phyloP scores from a whole-genome alignment of 1,284 basidiomycete species.

The Tylopilus sp. region DNA sequence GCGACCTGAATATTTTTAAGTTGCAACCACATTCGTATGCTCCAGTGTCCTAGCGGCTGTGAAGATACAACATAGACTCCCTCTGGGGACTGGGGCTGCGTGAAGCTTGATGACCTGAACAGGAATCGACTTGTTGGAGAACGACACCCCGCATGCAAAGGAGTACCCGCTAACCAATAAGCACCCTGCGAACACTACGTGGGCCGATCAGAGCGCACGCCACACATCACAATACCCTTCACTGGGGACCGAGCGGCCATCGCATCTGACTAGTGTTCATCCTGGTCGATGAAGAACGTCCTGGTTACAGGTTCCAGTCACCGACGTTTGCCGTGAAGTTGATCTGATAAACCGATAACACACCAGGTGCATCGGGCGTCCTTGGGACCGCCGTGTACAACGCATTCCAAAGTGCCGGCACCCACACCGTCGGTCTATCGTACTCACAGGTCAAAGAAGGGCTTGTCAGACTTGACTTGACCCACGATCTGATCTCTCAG shows the following conservation, averaged over 20 bases:
- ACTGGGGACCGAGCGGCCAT: background rate
- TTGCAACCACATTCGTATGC: too few relatives aligned
- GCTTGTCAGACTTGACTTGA: constrained; percentile 59
- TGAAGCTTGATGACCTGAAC: too few relatives aligned
- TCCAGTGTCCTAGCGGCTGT: too few relatives aligned
- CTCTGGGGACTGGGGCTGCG: too few relatives aligned
- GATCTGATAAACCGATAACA: constrained; percentile 10
- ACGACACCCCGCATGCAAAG: too few relatives aligned
- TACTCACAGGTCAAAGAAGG: constrained; percentile 54
- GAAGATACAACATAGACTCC: too few relatives aligned
- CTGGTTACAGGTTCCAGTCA: constrained; percentile 48
- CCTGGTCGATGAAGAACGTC: constrained; percentile 35
- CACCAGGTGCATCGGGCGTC: constrained; percentile 71
- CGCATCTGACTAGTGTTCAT: background rate
- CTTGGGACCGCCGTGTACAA: constrained; percentile 64
- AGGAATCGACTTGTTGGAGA: too few relatives aligned
- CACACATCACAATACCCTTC: background rate
- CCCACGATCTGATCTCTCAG: constrained; percentile 40
- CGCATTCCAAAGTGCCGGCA: constrained; percentile 48
- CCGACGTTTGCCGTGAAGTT: background rate
- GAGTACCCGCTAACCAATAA: background rate
- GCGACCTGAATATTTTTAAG: too few relatives aligned
- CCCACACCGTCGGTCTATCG: constrained; percentile 58
- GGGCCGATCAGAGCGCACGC: background rate
- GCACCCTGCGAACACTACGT: background rate